Percentiles rank a stretch among this genome's conserved stretches.
Conservation (phyloP, 805 yeast species). For the Teunomyces gatunensis region DNA sequence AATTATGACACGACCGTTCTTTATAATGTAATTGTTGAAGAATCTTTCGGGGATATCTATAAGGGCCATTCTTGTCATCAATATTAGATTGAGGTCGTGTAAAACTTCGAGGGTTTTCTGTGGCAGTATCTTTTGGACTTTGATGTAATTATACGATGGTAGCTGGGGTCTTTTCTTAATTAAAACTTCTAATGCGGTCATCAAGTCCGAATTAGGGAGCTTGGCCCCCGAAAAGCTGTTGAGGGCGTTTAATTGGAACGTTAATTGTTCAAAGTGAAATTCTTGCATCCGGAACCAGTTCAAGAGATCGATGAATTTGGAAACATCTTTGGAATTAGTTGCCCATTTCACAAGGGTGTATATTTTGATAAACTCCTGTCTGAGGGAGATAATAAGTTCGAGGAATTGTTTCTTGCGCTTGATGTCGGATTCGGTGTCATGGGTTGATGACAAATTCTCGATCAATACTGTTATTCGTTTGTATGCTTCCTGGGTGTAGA, state of each 20-base stretch:
- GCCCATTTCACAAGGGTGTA: slow-evolving; percentile 92
- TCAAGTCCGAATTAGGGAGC: slow-evolving; percentile 85
- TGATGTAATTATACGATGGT: slow-evolving; percentile 59
- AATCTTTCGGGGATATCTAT: slow-evolving; percentile 65
- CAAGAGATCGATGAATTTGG: slow-evolving; percentile 76
- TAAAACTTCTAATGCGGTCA: slow-evolving; percentile 83
- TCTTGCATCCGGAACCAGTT: slow-evolving; percentile 85
- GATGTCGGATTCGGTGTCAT: slow-evolving; percentile 51
- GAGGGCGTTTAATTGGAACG: slow-evolving; percentile 64
- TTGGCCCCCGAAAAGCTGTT: slow-evolving; percentile 84
- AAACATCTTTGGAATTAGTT: slow-evolving; percentile 65
- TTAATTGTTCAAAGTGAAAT: slow-evolving; percentile 56
- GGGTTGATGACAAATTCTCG: slow-evolving; percentile 52
- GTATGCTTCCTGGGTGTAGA: slow-evolving; percentile 60
- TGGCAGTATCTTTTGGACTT: slow-evolving; percentile 49
- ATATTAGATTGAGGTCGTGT: slow-evolving; percentile 64
- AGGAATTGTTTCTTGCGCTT: slow-evolving; percentile 67
- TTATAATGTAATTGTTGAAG: slow-evolving; percentile 53
- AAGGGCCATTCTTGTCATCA: slow-evolving; percentile 73
- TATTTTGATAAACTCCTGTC: slow-evolving; percentile 81
- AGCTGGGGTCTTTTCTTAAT: slow-evolving; percentile 73
- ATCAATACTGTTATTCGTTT: slow-evolving; percentile 59
- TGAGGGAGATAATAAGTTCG: slow-evolving; percentile 62
- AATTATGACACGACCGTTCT: slow-evolving; percentile 75
- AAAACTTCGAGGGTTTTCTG: slow-evolving; percentile 58